These are phyloP conservation scores for Moesziomyces sp. DNA, from an alignment of 1,284 basidiomycete species.

Conservation along the genomic window DNA sequence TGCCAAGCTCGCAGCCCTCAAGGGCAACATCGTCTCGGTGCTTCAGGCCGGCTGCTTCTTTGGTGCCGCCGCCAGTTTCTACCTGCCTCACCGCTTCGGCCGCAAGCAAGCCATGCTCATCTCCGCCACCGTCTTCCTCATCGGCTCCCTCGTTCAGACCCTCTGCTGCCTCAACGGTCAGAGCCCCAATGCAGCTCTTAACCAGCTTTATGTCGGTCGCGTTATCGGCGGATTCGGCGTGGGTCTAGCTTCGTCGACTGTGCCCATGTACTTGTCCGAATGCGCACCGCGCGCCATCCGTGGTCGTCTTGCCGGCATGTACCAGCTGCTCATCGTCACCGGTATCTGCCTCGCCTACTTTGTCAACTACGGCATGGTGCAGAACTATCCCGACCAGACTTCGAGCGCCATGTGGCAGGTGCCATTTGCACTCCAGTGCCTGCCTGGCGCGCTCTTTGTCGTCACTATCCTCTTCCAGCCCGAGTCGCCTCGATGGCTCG, in stretches of 20 bases:
- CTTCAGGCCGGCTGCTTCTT: conserved; percentile 63
- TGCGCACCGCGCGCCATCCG: conserved; percentile 65
- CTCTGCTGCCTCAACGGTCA: conserved; percentile 49
- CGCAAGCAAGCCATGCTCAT: conserved; percentile 57
- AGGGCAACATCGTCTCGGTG: conserved; percentile 62
- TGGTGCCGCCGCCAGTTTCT: conserved; percentile 59
- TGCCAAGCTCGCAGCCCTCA: conserved; percentile 39
- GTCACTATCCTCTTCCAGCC: conserved; percentile 53
- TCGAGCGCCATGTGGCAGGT: conserved; percentile 58
- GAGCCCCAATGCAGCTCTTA: conserved; percentile 34
- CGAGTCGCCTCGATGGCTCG: conserved; percentile 65
- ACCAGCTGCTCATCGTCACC: conserved; percentile 68
- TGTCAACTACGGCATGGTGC: conserved; percentile 45
- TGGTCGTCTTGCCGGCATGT: conserved; percentile 68
- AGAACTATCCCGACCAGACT: conserved; percentile 29
- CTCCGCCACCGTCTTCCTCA: conserved; percentile 55
- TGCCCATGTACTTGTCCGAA: conserved; percentile 65
- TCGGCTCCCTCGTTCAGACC: conserved; percentile 62
- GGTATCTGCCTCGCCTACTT: conserved; percentile 55
- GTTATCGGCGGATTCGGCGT: conserved; percentile 49
- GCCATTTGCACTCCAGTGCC: conserved; percentile 60
- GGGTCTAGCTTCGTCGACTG: conserved; percentile 47
- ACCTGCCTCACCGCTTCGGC: conserved; percentile 59
- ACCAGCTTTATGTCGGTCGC: conserved; percentile 61
- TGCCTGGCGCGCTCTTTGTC: conserved; percentile 61